These are phyloP conservation scores for Apiospora aurea DNA, from an alignment of 2,329 filamentous ascomycete genomes.

Conservation along the genomic window DNA sequence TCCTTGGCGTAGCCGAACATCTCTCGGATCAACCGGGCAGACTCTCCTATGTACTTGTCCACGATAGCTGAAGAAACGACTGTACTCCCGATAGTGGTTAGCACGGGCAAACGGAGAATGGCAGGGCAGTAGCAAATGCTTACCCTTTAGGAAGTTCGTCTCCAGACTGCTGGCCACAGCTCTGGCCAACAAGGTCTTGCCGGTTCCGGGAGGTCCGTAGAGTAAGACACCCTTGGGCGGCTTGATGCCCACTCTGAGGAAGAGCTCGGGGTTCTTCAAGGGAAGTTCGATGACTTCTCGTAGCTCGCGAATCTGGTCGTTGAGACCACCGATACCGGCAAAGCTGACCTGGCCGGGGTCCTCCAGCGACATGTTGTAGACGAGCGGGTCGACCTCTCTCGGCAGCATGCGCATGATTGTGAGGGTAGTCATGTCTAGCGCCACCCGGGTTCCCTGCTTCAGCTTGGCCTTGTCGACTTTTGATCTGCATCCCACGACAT, in stretches of 20 bases:
- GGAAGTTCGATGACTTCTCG: slow-evolving; percentile 97
- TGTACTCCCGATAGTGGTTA: slow-evolving; percentile 45
- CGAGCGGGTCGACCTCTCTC: slow-evolving; percentile 95
- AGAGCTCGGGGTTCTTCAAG: slow-evolving; percentile 97
- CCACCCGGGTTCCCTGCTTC: slow-evolving; percentile 97
- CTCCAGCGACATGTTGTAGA: slow-evolving; percentile 99
- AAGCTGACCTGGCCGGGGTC: slow-evolving; percentile 98
- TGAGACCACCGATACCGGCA: slow-evolving; percentile 94
- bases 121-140: slow-evolving; percentile 31
- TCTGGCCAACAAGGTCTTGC: slow-evolving; percentile 92
- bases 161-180: slow-evolving; percentile 96
- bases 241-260: slow-evolving; percentile 96
- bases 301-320: slow-evolving; percentile 97
- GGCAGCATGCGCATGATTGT: slow-evolving; percentile 99
- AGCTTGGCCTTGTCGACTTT: slow-evolving; percentile 98
- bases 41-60: slow-evolving; percentile 99
- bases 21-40: slow-evolving; percentile 93
- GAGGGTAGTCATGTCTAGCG: slow-evolving; percentile 98
- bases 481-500: slow-evolving; percentile 96
- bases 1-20: slow-evolving; percentile 99
- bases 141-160: slow-evolving; percentile 98
- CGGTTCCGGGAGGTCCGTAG: slow-evolving; percentile 95
- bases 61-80: slow-evolving; percentile 99
- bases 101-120: background rate
- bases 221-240: slow-evolving; percentile 96